A percentile compares a stretch with the other conserved stretches of the same genome.
Conservation (phyloP, 208 protist genomes). For the Angomonas ambiguus region DNA sequence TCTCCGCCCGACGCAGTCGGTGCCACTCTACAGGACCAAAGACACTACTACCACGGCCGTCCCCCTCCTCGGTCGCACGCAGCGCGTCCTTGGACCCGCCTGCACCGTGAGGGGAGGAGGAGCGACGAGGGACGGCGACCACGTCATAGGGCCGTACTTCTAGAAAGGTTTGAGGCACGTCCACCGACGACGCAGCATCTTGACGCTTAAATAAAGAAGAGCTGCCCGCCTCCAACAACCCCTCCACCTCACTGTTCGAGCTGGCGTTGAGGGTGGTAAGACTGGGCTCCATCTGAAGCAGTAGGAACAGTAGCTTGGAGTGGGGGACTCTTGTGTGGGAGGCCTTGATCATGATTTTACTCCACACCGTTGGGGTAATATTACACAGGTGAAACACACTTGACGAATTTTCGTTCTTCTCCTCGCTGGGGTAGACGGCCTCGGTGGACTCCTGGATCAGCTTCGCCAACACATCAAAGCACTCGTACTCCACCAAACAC, state of each 20-base stretch:
- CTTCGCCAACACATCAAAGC: not conserved
- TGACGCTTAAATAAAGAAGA: not conserved
- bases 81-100: not conserved
- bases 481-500: not conserved
- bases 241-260: not conserved
- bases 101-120: slow-evolving; percentile 1
- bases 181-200: not conserved
- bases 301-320: not conserved
- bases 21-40: slow-evolving; percentile 23
- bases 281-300: not conserved
- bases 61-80: not conserved
- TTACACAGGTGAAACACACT: not conserved
- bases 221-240: not conserved
- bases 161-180: not conserved
- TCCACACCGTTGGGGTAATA: not conserved
- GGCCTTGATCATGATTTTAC: not conserved
- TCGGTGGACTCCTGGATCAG: not conserved
- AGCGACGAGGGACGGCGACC: not conserved
- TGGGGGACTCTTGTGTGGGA: not conserved
- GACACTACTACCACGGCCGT: no score
- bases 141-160: not conserved
- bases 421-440: no score
- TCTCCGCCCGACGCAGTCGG: slow-evolving; percentile 27
- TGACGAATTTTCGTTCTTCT: not conserved
- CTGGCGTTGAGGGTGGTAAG: not conserved